phyloP scores from a whole-genome alignment of 108 stramenopile genomes.

The Pseudonitzschia pungens region DNA sequence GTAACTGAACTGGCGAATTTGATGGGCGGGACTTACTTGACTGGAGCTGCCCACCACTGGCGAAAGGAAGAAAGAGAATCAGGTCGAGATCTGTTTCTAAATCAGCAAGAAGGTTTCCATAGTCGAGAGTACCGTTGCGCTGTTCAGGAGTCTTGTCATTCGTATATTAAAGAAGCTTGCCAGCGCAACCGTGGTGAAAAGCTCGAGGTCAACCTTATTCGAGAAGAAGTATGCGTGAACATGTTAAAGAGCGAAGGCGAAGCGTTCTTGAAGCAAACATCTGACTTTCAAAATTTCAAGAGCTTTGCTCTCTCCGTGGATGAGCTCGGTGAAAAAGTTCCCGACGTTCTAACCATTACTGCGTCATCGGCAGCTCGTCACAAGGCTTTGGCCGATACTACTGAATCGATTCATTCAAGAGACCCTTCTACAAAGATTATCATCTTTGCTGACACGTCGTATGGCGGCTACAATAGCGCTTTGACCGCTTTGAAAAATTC shows the following conservation, averaged over 20 bases:
- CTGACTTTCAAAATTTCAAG: constrained; percentile 36
- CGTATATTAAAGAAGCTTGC: constrained; percentile 51
- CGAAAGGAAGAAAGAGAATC: constrained; percentile 63
- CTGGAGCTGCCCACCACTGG: constrained; percentile 67
- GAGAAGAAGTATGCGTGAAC: constrained; percentile 23
- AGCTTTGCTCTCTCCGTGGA: constrained; percentile 36
- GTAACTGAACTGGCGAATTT: constrained; percentile 76
- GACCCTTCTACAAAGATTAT: constrained; percentile 70
- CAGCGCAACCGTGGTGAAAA: constrained; percentile 49
- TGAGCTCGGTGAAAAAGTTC: constrained; percentile 49
- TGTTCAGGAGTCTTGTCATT: constrained; percentile 44
- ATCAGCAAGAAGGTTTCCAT: constrained; percentile 56
- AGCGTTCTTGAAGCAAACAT: constrained; percentile 18
- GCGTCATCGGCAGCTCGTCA: constrained; percentile 41
- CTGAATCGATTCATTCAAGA: constrained; percentile 46
- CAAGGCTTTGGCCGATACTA: constrained; percentile 42
- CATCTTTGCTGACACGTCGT: constrained; percentile 61
- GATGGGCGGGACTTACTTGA: constrained; percentile 73
- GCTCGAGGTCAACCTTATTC: constrained; percentile 49
- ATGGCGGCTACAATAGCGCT: constrained; percentile 13
- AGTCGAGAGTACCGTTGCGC: constrained; percentile 63
- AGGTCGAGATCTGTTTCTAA: constrained; percentile 63
- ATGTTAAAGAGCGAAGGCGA: constrained; percentile 22
- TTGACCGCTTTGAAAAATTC: constrained; percentile 2
- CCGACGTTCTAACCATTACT: constrained; percentile 57